Evolutionary conservation across 164 flowering plant species (phyloP).

Genomic region (Euptelea pleiosperma): DNA sequence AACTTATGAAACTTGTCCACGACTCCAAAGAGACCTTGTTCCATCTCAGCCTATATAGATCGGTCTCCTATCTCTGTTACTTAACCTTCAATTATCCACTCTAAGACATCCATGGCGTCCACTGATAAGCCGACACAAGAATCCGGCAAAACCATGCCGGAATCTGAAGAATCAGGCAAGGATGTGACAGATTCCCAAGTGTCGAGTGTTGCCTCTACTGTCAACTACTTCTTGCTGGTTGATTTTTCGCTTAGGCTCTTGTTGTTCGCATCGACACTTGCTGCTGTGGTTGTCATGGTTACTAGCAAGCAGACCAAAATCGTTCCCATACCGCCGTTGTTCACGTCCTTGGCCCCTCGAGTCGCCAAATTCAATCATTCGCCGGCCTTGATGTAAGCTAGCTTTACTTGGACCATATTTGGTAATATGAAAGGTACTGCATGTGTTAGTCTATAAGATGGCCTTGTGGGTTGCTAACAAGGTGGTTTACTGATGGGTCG

Average conservation of each 20-base stretch:
- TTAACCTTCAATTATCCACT: too few relatives aligned
- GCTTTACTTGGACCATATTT: not conserved
- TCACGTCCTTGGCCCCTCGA: not conserved
- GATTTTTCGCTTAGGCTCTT: slow-evolving; percentile 13
- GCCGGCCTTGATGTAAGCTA: slow-evolving; percentile 21
- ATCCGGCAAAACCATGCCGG: too few relatives aligned
- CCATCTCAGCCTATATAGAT: not conserved
- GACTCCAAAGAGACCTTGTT: not conserved
- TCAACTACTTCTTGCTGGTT: not conserved
- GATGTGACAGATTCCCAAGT: slow-evolving; percentile 4
- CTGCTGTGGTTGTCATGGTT: slow-evolving; percentile 13
- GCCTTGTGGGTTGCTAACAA: too few relatives aligned
- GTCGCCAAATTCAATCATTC: slow-evolving; percentile 12
- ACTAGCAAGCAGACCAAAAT: slow-evolving; percentile 19
- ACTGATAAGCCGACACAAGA: not conserved
- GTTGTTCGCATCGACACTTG: slow-evolving; percentile 12
- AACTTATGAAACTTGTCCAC: not conserved
- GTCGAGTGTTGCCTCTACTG: not conserved
- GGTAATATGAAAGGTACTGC: too few relatives aligned
- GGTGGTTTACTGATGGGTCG: too few relatives aligned
- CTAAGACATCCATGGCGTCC: too few relatives aligned
- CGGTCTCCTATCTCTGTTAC: not conserved
- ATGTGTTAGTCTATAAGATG: too few relatives aligned
- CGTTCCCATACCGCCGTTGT: not conserved
- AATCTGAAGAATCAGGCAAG: too few relatives aligned